A percentile compares a stretch with the other conserved stretches of the same genome.
Evolutionary conservation across 2,329 filamentous ascomycete genomes (phyloP).

Genomic region (Trichoderma endophyticum): DNA sequence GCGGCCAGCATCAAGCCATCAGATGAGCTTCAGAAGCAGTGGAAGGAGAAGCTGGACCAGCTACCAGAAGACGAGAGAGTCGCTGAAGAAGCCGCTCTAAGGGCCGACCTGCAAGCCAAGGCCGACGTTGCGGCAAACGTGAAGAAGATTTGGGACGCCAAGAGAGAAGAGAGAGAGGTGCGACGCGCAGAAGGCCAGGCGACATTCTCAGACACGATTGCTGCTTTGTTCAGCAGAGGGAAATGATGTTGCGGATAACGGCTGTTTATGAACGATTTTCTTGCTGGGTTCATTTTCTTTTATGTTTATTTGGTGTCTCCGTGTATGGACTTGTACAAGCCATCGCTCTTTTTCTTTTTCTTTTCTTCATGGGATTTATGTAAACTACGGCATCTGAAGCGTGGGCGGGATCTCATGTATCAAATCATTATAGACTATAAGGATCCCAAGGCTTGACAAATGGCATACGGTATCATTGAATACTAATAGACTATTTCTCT

Average conservation of each 20-base stretch:
- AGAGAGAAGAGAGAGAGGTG: slow-evolving; percentile 55
- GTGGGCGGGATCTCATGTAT: slow-evolving; percentile 6
- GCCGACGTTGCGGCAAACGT: slow-evolving; percentile 57
- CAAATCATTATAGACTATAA: slow-evolving; percentile 5
- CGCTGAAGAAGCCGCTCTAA: slow-evolving; percentile 61
- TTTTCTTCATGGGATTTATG: neutral
- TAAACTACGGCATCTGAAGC: slow-evolving; percentile 15
- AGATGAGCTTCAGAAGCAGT: slow-evolving; percentile 48
- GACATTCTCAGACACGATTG: slow-evolving; percentile 31
- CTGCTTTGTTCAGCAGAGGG: slow-evolving; percentile 30
- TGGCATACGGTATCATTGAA: neutral
- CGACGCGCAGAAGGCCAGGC: slow-evolving; percentile 35
- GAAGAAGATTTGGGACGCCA: slow-evolving; percentile 51
- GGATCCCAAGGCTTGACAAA: neutral
- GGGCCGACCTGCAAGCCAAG: slow-evolving; percentile 60
- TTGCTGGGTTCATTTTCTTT: neutral
- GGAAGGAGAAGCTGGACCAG: slow-evolving; percentile 56
- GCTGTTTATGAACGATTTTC: neutral
- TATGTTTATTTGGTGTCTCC: neutral
- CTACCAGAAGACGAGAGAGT: slow-evolving; percentile 56
- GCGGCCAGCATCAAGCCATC: slow-evolving; percentile 32
- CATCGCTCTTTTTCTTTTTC: neutral
- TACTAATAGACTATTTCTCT: neutral
- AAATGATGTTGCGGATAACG: slow-evolving; percentile 24
- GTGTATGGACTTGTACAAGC: slow-evolving; percentile 1